Conservation (phyloP, 345 rosid genomes). For the Arabidopsis suecica region DNA sequence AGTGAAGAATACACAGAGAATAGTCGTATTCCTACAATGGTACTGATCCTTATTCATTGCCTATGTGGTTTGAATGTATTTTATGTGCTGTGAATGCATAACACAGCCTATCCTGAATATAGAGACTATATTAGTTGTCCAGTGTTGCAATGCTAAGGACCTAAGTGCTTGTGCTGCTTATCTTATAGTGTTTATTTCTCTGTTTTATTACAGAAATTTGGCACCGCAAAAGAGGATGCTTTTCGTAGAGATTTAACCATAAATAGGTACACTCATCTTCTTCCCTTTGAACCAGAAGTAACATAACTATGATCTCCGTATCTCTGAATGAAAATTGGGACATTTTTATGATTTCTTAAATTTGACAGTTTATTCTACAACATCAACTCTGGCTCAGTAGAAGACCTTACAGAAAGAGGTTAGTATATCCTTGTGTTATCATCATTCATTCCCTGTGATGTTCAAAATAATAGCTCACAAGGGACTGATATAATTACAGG, state of each 20-base stretch:
- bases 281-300: constrained; percentile 1
- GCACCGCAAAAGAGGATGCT: constrained; percentile 95
- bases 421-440: constrained; percentile 21
- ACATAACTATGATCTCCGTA: background rate
- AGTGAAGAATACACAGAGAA: constrained; percentile 84
- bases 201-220: constrained; percentile 68
- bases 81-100: constrained; percentile 4
- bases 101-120: background rate
- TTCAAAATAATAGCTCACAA: background rate
- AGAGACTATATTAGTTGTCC: background rate
- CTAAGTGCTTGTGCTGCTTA: constrained; percentile 18
- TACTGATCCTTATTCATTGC: constrained; percentile 21
- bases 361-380: constrained; percentile 87
- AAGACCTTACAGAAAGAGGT: constrained; percentile 95
- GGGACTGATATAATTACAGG: constrained; percentile 52
- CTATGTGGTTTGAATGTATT: background rate
- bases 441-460: constrained; percentile 19
- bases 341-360: constrained; percentile 30
- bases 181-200: constrained; percentile 14
- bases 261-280: constrained; percentile 64
- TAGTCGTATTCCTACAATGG: constrained; percentile 93
- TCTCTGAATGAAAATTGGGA: background rate
- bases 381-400: constrained; percentile 70
- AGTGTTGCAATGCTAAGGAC: background rate
- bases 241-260: constrained; percentile 91